A percentile compares a stretch with the other conserved stretches of the same genome.
Conservation (phyloP, 371 early-diverging fungal species). For the Rhizopus sp. region DNA sequence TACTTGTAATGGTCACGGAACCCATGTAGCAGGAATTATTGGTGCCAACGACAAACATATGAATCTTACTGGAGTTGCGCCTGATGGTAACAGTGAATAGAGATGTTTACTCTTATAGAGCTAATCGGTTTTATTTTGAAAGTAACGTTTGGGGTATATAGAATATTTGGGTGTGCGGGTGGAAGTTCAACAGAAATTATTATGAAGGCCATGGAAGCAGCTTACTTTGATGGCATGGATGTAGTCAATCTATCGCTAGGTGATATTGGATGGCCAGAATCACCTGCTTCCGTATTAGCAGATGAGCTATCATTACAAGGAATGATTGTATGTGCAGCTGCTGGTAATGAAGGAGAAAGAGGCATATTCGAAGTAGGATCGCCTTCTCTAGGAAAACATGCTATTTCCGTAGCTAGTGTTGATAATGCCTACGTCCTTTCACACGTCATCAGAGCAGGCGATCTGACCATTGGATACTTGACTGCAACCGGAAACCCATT, state of each 20-base stretch:
- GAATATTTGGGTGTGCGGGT: constrained; percentile 79
- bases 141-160: constrained; percentile 66
- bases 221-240: constrained; percentile 70
- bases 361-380: constrained; percentile 65
- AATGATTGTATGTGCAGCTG: constrained; percentile 51
- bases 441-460: constrained; percentile 25
- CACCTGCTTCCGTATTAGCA: constrained; percentile 40
- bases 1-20: constrained; percentile 34
- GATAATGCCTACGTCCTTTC: constrained; percentile 53
- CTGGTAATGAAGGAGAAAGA: constrained; percentile 71
- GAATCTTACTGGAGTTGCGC: constrained; percentile 64
- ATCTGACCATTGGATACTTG: constrained; percentile 27
- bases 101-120: background rate
- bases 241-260: constrained; percentile 45
- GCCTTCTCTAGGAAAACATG: constrained; percentile 65
- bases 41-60: constrained; percentile 50
- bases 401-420: constrained; percentile 73
- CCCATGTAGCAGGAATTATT: constrained; percentile 57
- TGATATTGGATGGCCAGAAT: constrained; percentile 50
- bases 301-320: constrained; percentile 38
- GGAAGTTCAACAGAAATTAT: constrained; percentile 72
- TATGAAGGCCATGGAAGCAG: constrained; percentile 70
- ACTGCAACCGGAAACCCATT: constrained; percentile 30
- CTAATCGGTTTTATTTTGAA: background rate
- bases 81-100: constrained; percentile 38